Conservation (phyloP, 345 rosid genomes). For the Citrus cavaleriei region DNA sequence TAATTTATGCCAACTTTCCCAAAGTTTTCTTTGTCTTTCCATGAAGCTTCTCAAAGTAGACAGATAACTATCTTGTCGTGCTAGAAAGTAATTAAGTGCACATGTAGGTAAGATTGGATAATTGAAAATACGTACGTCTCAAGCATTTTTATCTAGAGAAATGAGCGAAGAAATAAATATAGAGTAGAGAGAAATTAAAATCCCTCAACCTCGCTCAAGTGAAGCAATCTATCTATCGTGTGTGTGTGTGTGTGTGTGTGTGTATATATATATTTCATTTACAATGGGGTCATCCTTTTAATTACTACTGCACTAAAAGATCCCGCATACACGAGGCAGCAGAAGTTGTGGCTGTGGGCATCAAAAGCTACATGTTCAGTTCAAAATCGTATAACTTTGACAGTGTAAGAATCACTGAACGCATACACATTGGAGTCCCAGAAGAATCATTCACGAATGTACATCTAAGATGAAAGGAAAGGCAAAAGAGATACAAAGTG, state of each 20-base stretch:
- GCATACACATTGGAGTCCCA: constrained; percentile 9
- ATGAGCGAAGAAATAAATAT: constrained; percentile 1
- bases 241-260: constrained; percentile 3
- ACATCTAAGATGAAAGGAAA: constrained; percentile 16
- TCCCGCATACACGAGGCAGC: constrained; percentile 13
- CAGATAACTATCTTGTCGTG: background rate
- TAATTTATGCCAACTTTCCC: background rate
- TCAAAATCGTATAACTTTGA: constrained; percentile 36
- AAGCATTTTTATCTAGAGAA: constrained; percentile 11
- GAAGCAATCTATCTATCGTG: background rate
- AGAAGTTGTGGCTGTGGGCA: constrained; percentile 18
- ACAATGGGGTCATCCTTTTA: constrained; percentile 18
- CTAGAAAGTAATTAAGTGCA: background rate
- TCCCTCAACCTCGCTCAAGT: background rate
- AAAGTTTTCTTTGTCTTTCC: background rate
- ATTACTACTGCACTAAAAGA: background rate
- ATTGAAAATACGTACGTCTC: background rate
- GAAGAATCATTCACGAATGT: constrained; percentile 9
- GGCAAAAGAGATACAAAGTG: constrained; percentile 34
- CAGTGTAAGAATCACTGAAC: constrained; percentile 6
- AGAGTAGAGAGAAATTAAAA: constrained; percentile 1
- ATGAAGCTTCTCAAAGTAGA: background rate
- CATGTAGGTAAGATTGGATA: background rate
- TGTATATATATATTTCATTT: constrained; percentile 10
- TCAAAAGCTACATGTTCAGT: constrained; percentile 18